Conservation (phyloP, 140 eudicot genomes). For the Bidens hawaiensis region DNA sequence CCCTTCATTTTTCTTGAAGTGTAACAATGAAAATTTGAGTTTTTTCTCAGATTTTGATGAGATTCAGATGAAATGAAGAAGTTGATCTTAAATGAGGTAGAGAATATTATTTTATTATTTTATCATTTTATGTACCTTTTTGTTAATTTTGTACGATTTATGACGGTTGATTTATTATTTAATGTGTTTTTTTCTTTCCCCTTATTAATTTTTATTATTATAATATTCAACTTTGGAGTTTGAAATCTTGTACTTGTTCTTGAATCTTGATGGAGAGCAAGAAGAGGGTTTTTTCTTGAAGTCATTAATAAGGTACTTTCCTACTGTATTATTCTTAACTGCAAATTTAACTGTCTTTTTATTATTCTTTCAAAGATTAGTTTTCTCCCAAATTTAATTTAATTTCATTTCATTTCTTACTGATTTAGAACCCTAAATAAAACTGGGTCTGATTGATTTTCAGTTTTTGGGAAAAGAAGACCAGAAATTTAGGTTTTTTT, state of each 20-base stretch:
- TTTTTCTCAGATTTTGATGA: slow-evolving; percentile 14
- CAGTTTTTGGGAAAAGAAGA: not conserved
- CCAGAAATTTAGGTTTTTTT: not conserved
- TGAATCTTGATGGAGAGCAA: slow-evolving; percentile 33
- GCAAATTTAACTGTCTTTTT: slow-evolving; percentile 11
- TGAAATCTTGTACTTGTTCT: slow-evolving; percentile 34
- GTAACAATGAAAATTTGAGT: slow-evolving; percentile 10
- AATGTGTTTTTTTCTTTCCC: slow-evolving; percentile 14
- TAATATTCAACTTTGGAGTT: slow-evolving; percentile 37
- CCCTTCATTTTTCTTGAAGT: not conserved
- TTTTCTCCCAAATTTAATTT: slow-evolving; percentile 2
- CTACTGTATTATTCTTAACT: not conserved
- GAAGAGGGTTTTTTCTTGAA: slow-evolving; percentile 28
- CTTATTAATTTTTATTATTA: slow-evolving; percentile 16
- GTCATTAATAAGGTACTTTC: slow-evolving; percentile 23
- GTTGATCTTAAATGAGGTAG: slow-evolving; percentile 19
- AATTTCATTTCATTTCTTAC: not conserved
- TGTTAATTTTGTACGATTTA: slow-evolving; percentile 25
- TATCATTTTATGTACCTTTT: slow-evolving; percentile 30
- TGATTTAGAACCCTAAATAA: slow-evolving; percentile 5
- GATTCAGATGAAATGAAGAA: slow-evolving; percentile 25
- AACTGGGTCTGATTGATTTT: slow-evolving; percentile 4
- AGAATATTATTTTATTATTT: not conserved
- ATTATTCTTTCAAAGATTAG: slow-evolving; percentile 1
- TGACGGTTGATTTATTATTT: slow-evolving; percentile 27